phyloP scores from a whole-genome alignment of 108 stramenopile species.

The Nitzschia sp. region DNA sequence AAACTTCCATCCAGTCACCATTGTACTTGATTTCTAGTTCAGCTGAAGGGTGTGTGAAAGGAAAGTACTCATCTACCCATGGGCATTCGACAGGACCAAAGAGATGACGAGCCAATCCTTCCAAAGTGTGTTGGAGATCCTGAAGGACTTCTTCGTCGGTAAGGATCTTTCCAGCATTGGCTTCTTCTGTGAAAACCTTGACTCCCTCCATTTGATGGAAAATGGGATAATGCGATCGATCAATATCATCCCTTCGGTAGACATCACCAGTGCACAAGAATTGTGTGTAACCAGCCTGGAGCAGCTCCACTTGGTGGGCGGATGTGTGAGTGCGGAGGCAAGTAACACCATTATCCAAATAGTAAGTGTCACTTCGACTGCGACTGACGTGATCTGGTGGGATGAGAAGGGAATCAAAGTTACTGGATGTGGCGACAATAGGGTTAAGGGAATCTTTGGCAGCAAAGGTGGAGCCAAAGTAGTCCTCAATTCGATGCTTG shows the following conservation, averaged over 20 bases:
- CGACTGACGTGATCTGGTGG: slow-evolving; percentile 88
- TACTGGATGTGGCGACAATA: slow-evolving; percentile 53
- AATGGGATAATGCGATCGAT: slow-evolving; percentile 94
- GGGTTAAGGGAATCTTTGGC: slow-evolving; percentile 47
- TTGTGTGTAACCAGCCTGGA: slow-evolving; percentile 56
- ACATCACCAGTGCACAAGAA: slow-evolving; percentile 94
- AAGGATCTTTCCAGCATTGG: slow-evolving; percentile 3
- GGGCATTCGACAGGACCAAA: slow-evolving; percentile 76
- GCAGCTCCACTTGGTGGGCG: slow-evolving; percentile 86
- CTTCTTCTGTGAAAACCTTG: slow-evolving; percentile 56
- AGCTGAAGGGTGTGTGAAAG: slow-evolving; percentile 92
- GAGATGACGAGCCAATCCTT: slow-evolving; percentile 74
- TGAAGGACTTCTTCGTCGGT: slow-evolving; percentile 40
- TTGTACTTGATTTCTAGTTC: slow-evolving; percentile 93
- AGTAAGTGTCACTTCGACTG: slow-evolving; percentile 89
- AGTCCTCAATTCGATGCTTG: slow-evolving; percentile 81
- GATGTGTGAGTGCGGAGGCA: slow-evolving; percentile 92
- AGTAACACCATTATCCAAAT: slow-evolving; percentile 49
- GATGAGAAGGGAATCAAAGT: slow-evolving; percentile 75
- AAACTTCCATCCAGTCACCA: slow-evolving; percentile 95
- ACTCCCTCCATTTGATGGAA: slow-evolving; percentile 99
- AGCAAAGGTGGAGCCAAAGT: slow-evolving; percentile 44
- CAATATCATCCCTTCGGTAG: slow-evolving; percentile 98
- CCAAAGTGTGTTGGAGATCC: slow-evolving; percentile 75
- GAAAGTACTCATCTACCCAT: slow-evolving; percentile 90